Percentiles rank a stretch among this genome's conserved stretches.
These are phyloP conservation scores for Zymoseptoria crescenta DNA, from an alignment of 2,329 filamentous ascomycete species.

Conservation along the genomic window DNA sequence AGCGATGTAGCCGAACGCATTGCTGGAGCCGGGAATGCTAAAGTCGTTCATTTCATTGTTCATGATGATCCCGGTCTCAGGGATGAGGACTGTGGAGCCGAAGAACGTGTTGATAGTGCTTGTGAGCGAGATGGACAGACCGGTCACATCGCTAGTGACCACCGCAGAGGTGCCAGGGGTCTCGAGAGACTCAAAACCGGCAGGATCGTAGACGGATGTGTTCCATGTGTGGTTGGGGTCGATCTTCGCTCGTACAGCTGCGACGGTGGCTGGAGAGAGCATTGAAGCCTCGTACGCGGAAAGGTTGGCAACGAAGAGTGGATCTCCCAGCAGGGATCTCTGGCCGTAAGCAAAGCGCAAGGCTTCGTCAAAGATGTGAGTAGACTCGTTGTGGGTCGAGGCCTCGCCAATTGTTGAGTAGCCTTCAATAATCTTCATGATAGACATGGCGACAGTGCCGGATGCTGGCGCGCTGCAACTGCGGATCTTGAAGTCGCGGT, in stretches of 20 bases:
- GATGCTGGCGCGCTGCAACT: conserved; percentile 67
- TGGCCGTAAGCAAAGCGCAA: conserved; percentile 79
- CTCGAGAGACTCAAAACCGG: conserved; percentile 56
- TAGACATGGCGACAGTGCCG: conserved; percentile 65
- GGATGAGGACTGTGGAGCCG: conserved; percentile 69
- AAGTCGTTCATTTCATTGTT: conserved; percentile 61
- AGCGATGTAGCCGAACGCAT: conserved; percentile 80
- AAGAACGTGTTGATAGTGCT: conserved; percentile 86
- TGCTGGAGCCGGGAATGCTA: conserved; percentile 67
- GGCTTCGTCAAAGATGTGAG: conserved; percentile 78
- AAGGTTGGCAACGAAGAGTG: conserved; percentile 60
- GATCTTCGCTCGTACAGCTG: conserved; percentile 57
- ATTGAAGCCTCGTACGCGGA: conserved; percentile 58
- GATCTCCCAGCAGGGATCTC: conserved; percentile 75
- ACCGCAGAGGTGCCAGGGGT: conserved; percentile 69
- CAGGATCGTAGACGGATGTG: conserved; percentile 65
- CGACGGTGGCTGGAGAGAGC: conserved; percentile 53
- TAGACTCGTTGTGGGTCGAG: conserved; percentile 56
- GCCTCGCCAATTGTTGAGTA: conserved; percentile 57
- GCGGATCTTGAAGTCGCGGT: conserved; percentile 61
- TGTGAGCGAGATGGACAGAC: conserved; percentile 72
- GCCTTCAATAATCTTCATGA: conserved; percentile 76
- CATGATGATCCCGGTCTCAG: conserved; percentile 74
- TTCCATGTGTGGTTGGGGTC: conserved; percentile 64
- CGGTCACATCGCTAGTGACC: conserved; percentile 61